Evolutionary conservation across 176 grass and related monocot genomes (phyloP), one percentile per base, ranked within the genome.

Genomic region (Zizania latifolia): DNA sequence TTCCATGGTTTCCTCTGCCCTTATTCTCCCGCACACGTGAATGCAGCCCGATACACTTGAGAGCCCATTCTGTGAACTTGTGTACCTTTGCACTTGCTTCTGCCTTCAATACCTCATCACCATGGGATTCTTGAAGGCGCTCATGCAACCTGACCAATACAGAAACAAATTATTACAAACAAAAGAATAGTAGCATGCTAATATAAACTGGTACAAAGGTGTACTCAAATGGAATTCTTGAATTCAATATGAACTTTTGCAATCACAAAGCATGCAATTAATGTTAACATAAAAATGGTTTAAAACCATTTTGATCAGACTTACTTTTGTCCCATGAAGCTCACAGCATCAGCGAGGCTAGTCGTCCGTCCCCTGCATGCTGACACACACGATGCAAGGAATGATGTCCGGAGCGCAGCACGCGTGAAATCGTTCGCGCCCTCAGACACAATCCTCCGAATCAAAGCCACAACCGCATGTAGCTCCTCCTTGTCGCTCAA

Each of bases 1-100:
- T 92, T 59, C 83, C 82, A 14, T 92, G 84, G 83, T 84, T 84
- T 70, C 75, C 81, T 83, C 80, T 90, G 46, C 83, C 79, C 58
- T 51, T 89, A 30, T 76, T 87, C 43, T 87, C 78, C 21, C 67
- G 81, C 61, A 71, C 78, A 57, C 87, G 89, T 0, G 92, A 85
- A 32, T 99, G 91, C 27, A 91, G 62, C 4, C 86, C 86, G 11
- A 99, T 94, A 65, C 89, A 99, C 80, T 89, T 94, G n/a, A 99
- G 75, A 78, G 95, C 95, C 91, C 91, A 99, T 72, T 99, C 95
- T 62, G 95, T 99, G 81, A 99, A 99, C 64, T 90, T 99, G 43
- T 92, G 95, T 10, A 94, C 91, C 63, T 99, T 99, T 29, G 86
- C 77, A 63, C 86, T 79, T 30, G 91, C 89, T 94, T 99, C 91